Base-by-base conservation (phyloP, 345 rosid species). In the Capsella bursapastoris region DNA sequence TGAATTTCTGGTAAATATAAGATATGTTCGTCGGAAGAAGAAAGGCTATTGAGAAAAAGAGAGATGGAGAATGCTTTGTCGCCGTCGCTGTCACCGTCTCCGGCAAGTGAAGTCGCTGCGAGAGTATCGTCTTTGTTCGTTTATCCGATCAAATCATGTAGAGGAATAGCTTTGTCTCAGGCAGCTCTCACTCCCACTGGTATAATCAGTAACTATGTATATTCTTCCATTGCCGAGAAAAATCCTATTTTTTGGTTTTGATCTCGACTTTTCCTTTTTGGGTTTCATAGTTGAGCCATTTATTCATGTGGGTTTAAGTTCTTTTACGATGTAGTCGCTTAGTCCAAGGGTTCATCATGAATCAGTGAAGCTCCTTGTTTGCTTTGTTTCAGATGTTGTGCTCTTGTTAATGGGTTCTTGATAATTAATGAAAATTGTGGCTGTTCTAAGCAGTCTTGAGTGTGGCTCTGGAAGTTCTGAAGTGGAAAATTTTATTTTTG, bases 61-160 rank as follows among this genome's bases (percentile, higher is more conserved):
- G 52, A 73, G 9, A 78, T 73, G 81, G 79, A 64, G 59, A 71
- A 50, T 4, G 75, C 43, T 28, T 37, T 55, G 65, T 76, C 70
- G 34, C 44, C 22, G 22, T 22, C 22, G 22, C 22, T 22, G 22
- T 22, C 25, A 22, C 25, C 25, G 65, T 76, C 70, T 18, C 44
- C 66, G 73, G 69, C 47, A 14, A 25, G 55, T 66, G 74, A 78
- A 67, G 15, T 62, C 5, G 81, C 18, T 0, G 70, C 65, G 0
- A 82, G 62, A 58, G 87, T 91, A 32, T 43, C 81, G 3, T 88
- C 96, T 49, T 72, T 93, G 69, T 89, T 90, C 11, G 70, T 93
- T 4, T 93, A 93, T 81, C 97, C 97, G 2, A 47, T 93, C 3
- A 93, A 93, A 72, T 89, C 97, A 55, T 93, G 98, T 80, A 86